These are phyloP conservation scores for Lizanozyma gosingica DNA, from an alignment of 1,139 yeast genomes.

Conservation along the genomic window DNA sequence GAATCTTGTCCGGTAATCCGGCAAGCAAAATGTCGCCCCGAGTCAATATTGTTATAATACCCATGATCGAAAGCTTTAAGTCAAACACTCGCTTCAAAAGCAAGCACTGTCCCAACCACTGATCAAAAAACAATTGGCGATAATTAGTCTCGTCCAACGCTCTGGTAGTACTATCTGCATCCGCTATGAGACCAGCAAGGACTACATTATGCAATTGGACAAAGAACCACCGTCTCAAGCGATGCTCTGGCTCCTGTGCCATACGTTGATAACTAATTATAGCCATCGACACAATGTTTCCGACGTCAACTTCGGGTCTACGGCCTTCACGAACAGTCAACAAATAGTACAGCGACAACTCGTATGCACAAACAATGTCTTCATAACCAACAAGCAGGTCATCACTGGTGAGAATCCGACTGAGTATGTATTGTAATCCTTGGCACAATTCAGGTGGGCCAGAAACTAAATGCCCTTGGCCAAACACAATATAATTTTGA, in stretches of 20 bases:
- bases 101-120: slow-evolving; percentile 60
- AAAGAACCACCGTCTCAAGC: slow-evolving; percentile 16
- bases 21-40: slow-evolving; percentile 9
- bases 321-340: slow-evolving; percentile 36
- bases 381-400: slow-evolving; percentile 31
- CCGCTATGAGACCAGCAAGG: slow-evolving; percentile 56
- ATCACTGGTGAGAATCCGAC: slow-evolving; percentile 29
- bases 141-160: slow-evolving; percentile 40
- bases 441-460: slow-evolving; percentile 20
- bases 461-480: slow-evolving; percentile 38
- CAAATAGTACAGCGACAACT: slow-evolving; percentile 47
- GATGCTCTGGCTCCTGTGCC: slow-evolving; percentile 22
- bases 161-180: slow-evolving; percentile 45
- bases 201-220: slow-evolving; percentile 60
- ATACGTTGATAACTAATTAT: slow-evolving; percentile 11
- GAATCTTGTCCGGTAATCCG: neutral
- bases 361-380: slow-evolving; percentile 44
- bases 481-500: slow-evolving; percentile 72
- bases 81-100: slow-evolving; percentile 68
- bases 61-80: slow-evolving; percentile 65
- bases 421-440: slow-evolving; percentile 26
- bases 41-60: slow-evolving; percentile 45
- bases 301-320: slow-evolving; percentile 33
- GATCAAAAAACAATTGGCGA: slow-evolving; percentile 44
- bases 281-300: slow-evolving; percentile 15